These are phyloP conservation scores for Microthyrium microscopicum DNA, from an alignment of 2,329 filamentous ascomycete species.

Conservation along the genomic window DNA sequence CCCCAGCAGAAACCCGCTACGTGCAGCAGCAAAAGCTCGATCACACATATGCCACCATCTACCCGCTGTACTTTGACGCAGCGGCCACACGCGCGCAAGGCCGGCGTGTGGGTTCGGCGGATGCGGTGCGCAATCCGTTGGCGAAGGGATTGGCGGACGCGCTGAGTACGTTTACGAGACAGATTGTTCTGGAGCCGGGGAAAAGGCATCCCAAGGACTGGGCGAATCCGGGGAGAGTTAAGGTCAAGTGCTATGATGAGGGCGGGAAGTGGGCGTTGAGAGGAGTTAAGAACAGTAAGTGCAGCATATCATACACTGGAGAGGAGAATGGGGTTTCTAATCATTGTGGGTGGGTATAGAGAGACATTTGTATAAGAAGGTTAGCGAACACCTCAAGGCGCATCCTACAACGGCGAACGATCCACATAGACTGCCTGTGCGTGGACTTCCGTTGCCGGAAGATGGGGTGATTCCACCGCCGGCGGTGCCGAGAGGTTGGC, in stretches of 20 bases:
- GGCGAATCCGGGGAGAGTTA: slow-evolving; percentile 85
- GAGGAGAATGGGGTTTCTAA: slow-evolving; percentile 2
- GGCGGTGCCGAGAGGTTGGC: slow-evolving; percentile 65
- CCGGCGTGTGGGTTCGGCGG: slow-evolving; percentile 53
- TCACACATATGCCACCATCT: slow-evolving; percentile 34
- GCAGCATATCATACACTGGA: background rate
- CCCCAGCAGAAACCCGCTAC: slow-evolving; percentile 20
- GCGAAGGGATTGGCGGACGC: slow-evolving; percentile 80
- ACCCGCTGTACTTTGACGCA: slow-evolving; percentile 89
- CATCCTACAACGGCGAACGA: slow-evolving; percentile 63
- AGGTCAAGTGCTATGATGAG: slow-evolving; percentile 51
- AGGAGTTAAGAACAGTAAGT: slow-evolving; percentile 47
- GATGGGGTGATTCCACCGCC: slow-evolving; percentile 50
- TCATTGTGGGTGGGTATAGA: slow-evolving; percentile 33
- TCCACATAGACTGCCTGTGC: slow-evolving; percentile 55
- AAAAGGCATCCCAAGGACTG: slow-evolving; percentile 94
- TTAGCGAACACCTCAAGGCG: slow-evolving; percentile 57
- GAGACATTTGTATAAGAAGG: slow-evolving; percentile 71
- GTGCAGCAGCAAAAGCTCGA: slow-evolving; percentile 11
- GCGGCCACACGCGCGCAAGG: slow-evolving; percentile 59
- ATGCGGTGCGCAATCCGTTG: slow-evolving; percentile 71
- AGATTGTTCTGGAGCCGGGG: slow-evolving; percentile 71
- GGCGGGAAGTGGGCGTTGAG: slow-evolving; percentile 34
- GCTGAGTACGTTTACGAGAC: slow-evolving; percentile 53
- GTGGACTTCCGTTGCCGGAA: slow-evolving; percentile 50